Base-by-base conservation (phyloP, 495 filamentous ascomycete species). In the Podospora bellae-mahoneyi region DNA sequence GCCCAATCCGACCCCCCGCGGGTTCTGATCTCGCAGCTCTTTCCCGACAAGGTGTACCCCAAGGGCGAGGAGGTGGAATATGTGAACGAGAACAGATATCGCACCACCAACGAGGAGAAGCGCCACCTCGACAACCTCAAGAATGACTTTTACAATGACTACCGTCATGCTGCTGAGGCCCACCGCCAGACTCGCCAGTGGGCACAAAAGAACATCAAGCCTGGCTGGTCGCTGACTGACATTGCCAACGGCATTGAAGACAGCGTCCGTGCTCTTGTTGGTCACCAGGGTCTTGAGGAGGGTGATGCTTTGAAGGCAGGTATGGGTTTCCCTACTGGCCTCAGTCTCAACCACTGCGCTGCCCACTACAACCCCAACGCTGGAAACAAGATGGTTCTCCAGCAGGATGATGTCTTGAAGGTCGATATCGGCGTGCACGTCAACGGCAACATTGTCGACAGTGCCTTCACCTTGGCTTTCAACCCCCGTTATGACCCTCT, bases 391-490 rank as follows among this genome's bases (percentile, higher is more conserved):
- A 89, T 89, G 72, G 82, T 93, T 39, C 79, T 96, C 66, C 84
- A 92, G 73, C 79, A 95, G 64, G 88, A 88, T 60, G 92, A 97
- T 78, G 92, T 97, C 34, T 89, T 97, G 90, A 96, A 93, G 77
- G 90, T 97, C 57, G 93, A 97, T 77, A 92, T 96, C 68, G 93
- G 93, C 53, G 91, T 94, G 9, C 93, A 97, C 70, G 86, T 97
- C 73, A 95, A 93, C 74, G 93, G 93, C 9, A 85, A 90, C 64
- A 97, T 97, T 74, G 91, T 97, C 28, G 93, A 97, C 80, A 93
- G 90, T 77, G 93, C 93, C 5, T 97, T 97, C 77, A 97, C 93
- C 15, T 85, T 97, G 84, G 83, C 92, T 19, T 95, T 93, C 71
- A 90, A 97, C 74, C 91, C 89, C 0, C 87, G 88, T 64, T 96